Conservation (phyloP, 192 early-diverging fungal species). For the Funneliformis geosporum region DNA sequence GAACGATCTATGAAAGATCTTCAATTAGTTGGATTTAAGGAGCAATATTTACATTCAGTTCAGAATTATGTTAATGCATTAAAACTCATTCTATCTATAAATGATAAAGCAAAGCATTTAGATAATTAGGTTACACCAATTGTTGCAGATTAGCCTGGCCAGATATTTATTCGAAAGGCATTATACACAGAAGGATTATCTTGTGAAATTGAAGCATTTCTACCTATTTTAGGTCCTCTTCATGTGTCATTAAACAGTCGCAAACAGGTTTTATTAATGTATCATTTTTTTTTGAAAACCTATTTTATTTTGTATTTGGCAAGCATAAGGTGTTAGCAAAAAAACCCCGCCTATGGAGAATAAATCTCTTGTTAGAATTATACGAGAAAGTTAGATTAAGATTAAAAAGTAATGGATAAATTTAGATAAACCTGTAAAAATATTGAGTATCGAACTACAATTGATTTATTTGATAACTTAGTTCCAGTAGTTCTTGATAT, state of each 20-base stretch:
- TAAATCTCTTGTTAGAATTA: not conserved
- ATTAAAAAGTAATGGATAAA: not conserved
- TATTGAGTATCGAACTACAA: not conserved
- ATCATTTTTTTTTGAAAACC: constrained; percentile 5
- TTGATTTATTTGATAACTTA: not conserved
- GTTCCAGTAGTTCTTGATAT: not conserved
- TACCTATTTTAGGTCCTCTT: constrained; percentile 1
- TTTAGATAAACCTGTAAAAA: too few relatives aligned
- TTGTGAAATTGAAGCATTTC: not conserved
- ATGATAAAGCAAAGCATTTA: not conserved
- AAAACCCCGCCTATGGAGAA: not conserved
- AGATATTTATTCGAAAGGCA: constrained; percentile 21
- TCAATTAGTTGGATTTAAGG: too few relatives aligned
- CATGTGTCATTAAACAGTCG: constrained; percentile 1
- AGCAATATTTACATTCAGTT: not conserved
- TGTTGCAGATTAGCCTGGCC: constrained; percentile 7
- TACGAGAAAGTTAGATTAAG: not conserved
- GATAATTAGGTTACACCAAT: not conserved
- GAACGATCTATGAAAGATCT: too few relatives aligned
- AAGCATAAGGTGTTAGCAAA: not conserved
- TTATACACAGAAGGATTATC: not conserved
- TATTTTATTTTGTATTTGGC: not conserved
- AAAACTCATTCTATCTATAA: not conserved
- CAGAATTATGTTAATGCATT: not conserved
- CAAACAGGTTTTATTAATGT: not conserved